Conservation (phyloP, 2,329 filamentous ascomycete genomes). For the Graphium sp. region DNA sequence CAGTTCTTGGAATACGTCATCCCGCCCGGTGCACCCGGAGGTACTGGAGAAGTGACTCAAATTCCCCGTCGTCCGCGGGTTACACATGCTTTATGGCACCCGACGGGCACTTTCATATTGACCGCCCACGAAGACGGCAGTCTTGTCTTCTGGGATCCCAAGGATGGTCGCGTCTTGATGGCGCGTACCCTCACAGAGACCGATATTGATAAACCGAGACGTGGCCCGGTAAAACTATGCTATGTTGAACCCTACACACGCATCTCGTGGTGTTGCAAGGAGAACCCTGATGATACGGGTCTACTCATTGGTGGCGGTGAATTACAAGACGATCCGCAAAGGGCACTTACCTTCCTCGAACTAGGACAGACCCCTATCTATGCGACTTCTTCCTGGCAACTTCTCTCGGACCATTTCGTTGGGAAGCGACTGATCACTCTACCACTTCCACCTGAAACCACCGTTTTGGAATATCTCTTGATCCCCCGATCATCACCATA, state of each 20-base stretch:
- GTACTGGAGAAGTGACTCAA: slow-evolving; percentile 48
- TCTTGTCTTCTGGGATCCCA: slow-evolving; percentile 85
- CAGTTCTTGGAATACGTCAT: slow-evolving; percentile 75
- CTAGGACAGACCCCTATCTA: slow-evolving; percentile 80
- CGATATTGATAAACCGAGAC: slow-evolving; percentile 52
- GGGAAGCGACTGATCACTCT: slow-evolving; percentile 59
- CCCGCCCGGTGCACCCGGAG: slow-evolving; percentile 68
- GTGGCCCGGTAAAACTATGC: slow-evolving; percentile 30
- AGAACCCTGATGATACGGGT: slow-evolving; percentile 84
- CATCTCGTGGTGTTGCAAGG: slow-evolving; percentile 85
- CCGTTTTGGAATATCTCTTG: slow-evolving; percentile 65
- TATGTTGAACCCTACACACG: slow-evolving; percentile 60
- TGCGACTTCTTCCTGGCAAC: slow-evolving; percentile 78
- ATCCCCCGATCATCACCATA: slow-evolving; percentile 73
- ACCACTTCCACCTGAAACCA: slow-evolving; percentile 58
- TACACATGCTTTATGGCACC: slow-evolving; percentile 83
- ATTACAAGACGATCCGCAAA: slow-evolving; percentile 45
- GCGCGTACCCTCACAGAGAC: slow-evolving; percentile 64
- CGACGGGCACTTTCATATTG: slow-evolving; percentile 75
- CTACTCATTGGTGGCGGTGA: slow-evolving; percentile 75
- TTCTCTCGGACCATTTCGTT: slow-evolving; percentile 61
- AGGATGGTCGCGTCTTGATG: slow-evolving; percentile 70
- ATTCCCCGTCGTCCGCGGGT: slow-evolving; percentile 54
- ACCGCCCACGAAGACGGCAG: slow-evolving; percentile 84
- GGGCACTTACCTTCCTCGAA: slow-evolving; percentile 78